Base-by-base conservation (phyloP, 1,284 basidiomycete species). In the Trichosporon asahii region DNA sequence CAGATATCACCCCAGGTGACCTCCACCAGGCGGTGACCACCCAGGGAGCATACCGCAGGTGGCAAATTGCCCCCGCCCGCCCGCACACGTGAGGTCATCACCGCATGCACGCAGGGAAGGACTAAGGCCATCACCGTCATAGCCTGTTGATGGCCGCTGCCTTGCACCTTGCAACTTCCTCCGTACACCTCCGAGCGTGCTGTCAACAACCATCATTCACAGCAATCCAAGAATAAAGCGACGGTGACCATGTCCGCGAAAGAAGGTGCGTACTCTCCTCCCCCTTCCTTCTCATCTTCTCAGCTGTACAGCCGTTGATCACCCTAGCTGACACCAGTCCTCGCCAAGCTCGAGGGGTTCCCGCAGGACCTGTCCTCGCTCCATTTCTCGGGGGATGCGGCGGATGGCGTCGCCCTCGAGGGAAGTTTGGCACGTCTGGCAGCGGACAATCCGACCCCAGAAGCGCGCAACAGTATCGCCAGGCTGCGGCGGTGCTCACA, bases 331-430 rank as follows among this genome's bases (percentile, higher is more conserved):
- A 57, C 23, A 35, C 25, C 70, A 72, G 70, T 72, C 68, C 68
- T 72, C 23, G 44, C 67, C 12, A 55, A 65, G 57, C 70, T 74
- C 6, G 64, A 74, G 35, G 70, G 71, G 25, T 74, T 74, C 65
- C 73, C 73, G 3, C 69, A 71, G 44, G 70, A 73, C 40, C 65
- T 73, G 9, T 63, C 66, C 37, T 61, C 64, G 61, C 57, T 71
- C 33, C 11, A 4, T 5, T 44, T 71, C 14, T 35, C 60, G 6
- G 31, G 65, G 7, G 27, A 40, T 7, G 53, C 55, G 3, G 27
- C 53, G 15, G 18, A 57, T 11, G 64, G 35, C 18, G 57, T 68
- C 23, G 40, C 55, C 5, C 61, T 57, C 29, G 72, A 71, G 27
- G 69, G 66, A 3, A 63, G 66, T 0, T 68, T 73, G 15, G 64